Evolutionary conservation across 2,329 filamentous ascomycete genomes (phyloP), one percentile per base, ranked within the genome.

Genomic region (Alternaria sp.): DNA sequence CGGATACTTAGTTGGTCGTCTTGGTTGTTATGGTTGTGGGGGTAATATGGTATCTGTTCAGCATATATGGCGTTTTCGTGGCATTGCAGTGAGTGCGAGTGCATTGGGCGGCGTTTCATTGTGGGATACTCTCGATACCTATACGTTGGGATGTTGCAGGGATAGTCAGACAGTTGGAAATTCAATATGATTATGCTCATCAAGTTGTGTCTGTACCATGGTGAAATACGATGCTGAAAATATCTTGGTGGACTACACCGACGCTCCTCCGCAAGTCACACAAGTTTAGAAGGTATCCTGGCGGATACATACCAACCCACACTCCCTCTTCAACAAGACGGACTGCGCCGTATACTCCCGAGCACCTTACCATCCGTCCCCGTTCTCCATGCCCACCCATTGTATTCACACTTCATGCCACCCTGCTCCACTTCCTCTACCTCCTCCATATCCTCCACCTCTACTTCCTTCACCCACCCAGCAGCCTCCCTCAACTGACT

Each of bases 1-100:
- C 70, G 13, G 66, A 74, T 44, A 59, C 52, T 30, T 59, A 56
- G 30, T 6, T n/a, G 44, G 44, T 1, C 13, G 13, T n/a, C 13
- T 36, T n/a, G 4, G 26, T 4, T 25, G 21, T 40, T n/a, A n/a
- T 40, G 21, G 21, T 46, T 46, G 45, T 47, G 15, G 23, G 15
- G 23, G 23, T 49, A 12, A 49, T 12, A 15, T 17, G 45, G 45
- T 49, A 49, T 17, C 23, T 15, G 13, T 8, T 26, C 25, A 32
- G 54, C 44, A 57, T 58, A 13, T 40, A 44, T 51, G 55, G 55
- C 55, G 55, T 32, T 43, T 49, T 32, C 11, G 40, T 19, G 43
- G 54, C 40, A 46, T 47, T 36, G 17, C 28, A 32, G 23, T 21
- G 21, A 13, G 15, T 25, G 43, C 13, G 23, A 47, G 28, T 51